Evolutionary conservation across 495 filamentous ascomycete species (phyloP).

Genomic region (Aspergillus bertholletiae): DNA sequence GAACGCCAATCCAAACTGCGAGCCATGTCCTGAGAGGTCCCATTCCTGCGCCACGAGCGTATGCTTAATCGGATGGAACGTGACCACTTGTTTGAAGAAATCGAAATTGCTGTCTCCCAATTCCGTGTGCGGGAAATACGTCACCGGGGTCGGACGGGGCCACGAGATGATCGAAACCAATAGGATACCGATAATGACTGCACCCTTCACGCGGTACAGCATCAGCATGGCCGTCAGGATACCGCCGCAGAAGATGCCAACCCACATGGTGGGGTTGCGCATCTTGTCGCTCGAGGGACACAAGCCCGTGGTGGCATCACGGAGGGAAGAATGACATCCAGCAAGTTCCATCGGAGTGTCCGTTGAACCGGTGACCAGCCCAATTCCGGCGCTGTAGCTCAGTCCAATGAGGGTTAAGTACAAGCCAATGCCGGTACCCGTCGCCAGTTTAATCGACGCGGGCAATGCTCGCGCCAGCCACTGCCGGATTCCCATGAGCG

Average conservation of each 20-base stretch:
- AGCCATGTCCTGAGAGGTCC: conserved; percentile 58
- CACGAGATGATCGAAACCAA: conserved; percentile 82
- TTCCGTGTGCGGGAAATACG: conserved; percentile 69
- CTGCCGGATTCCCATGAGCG: conserved; percentile 72
- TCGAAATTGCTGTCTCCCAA: conserved; percentile 65
- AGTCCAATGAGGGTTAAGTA: conserved; percentile 79
- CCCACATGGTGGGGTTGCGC: conserved; percentile 74
- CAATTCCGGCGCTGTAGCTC: conserved; percentile 76
- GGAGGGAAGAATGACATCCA: conserved; percentile 48
- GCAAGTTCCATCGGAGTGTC: conserved; percentile 64
- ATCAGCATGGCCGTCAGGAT: conserved; percentile 71
- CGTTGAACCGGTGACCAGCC: conserved; percentile 57
- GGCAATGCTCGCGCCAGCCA: conserved; percentile 79
- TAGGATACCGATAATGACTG: conserved; percentile 74
- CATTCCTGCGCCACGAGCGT: conserved; percentile 65
- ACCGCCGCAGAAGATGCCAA: conserved; percentile 80
- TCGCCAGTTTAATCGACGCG: conserved; percentile 77
- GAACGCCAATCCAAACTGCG: conserved; percentile 71
- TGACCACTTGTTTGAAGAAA: conserved; percentile 80
- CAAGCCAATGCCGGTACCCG: conserved; percentile 75
- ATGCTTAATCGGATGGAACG: conserved; percentile 69
- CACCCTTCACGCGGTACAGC: conserved; percentile 81
- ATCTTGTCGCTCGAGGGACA: conserved; percentile 59
- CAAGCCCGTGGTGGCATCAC: conserved; percentile 37
- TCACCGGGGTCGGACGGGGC: conserved; percentile 69